A percentile compares a stretch with the other conserved stretches of the same genome.
These are phyloP conservation scores for Trypanosoma mega DNA, from an alignment of 208 protist species.

Conservation along the genomic window DNA sequence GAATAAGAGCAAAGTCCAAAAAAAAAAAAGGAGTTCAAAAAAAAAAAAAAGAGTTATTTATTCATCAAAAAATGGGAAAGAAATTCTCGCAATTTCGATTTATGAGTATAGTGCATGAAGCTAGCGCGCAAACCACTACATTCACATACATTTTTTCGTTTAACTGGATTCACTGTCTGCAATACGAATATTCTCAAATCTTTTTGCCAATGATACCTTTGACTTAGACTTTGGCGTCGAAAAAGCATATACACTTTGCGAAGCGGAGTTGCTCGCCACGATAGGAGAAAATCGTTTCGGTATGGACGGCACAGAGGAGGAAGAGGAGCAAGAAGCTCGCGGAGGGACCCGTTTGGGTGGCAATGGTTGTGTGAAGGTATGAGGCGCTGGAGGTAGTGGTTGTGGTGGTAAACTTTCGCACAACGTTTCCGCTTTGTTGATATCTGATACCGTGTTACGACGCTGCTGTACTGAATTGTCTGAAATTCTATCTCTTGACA, in stretches of 20 bases:
- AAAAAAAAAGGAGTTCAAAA: too few relatives aligned
- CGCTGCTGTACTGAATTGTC: too few relatives aligned
- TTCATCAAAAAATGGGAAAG: too few relatives aligned
- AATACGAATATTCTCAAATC: constrained; percentile 10
- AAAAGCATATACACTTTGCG: neutral
- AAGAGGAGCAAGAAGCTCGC: constrained; percentile 3
- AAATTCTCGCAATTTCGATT: too few relatives aligned
- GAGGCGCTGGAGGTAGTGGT: neutral
- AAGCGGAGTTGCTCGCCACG: neutral
- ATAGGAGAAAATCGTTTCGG: neutral
- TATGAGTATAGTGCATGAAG: too few relatives aligned
- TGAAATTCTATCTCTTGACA: too few relatives aligned
- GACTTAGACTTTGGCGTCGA: neutral
- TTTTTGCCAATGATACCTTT: neutral
- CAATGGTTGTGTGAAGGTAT: neutral
- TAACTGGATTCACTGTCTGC: constrained; percentile 4
- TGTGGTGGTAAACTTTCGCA: too few relatives aligned
- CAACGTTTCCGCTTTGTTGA: too few relatives aligned
- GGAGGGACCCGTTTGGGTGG: constrained; percentile 1
- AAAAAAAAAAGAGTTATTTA: constrained; percentile 16
- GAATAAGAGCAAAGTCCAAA: constrained; percentile 8
- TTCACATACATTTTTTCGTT: too few relatives aligned
- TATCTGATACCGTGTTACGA: too few relatives aligned
- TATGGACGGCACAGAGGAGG: neutral
- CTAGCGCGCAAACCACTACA: too few relatives aligned